Percentiles rank a stretch among this genome's conserved stretches.
phyloP scores from a whole-genome alignment of 2,329 filamentous ascomycete genomes.

The Cyphellophora europaea region DNA sequence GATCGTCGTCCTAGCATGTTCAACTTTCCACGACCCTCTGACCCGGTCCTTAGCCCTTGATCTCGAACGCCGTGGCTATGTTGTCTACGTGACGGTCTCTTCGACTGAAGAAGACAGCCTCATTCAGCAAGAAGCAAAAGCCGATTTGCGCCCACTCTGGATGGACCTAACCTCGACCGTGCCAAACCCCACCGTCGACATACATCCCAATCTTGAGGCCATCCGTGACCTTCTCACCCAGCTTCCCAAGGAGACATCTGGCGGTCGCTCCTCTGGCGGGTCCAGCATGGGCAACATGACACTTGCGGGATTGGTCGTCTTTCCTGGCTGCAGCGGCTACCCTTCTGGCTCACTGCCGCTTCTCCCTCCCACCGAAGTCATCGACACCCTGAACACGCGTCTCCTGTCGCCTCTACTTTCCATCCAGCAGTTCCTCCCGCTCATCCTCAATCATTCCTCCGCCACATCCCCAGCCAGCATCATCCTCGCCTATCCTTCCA shows the following conservation, averaged over 20 bases:
- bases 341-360: constrained; percentile 77
- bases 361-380: constrained; percentile 72
- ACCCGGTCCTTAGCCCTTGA: constrained; percentile 77
- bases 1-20: constrained; percentile 82
- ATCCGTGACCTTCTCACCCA: constrained; percentile 17
- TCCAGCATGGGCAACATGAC: constrained; percentile 27
- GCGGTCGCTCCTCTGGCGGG: constrained; percentile 4
- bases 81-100: constrained; percentile 83
- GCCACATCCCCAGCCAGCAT: constrained; percentile 28
- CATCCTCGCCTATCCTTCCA: constrained; percentile 34
- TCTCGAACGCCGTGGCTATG: constrained; percentile 81
- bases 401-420: constrained; percentile 82
- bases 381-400: constrained; percentile 85
- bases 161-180: constrained; percentile 67
- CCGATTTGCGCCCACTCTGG: constrained; percentile 72
- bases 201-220: constrained; percentile 19
- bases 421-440: constrained; percentile 78
- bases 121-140: constrained; percentile 61
- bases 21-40: constrained; percentile 65
- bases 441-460: constrained; percentile 54
- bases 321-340: constrained; percentile 68
- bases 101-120: constrained; percentile 76
- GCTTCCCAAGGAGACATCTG: neutral
- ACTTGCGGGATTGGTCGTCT: constrained; percentile 71
- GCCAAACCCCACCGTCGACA: constrained; percentile 15